Evolutionary conservation across 495 filamentous ascomycete genomes (phyloP), one percentile per base, ranked within the genome.

Genomic region (Aspergillus avenaceus): DNA sequence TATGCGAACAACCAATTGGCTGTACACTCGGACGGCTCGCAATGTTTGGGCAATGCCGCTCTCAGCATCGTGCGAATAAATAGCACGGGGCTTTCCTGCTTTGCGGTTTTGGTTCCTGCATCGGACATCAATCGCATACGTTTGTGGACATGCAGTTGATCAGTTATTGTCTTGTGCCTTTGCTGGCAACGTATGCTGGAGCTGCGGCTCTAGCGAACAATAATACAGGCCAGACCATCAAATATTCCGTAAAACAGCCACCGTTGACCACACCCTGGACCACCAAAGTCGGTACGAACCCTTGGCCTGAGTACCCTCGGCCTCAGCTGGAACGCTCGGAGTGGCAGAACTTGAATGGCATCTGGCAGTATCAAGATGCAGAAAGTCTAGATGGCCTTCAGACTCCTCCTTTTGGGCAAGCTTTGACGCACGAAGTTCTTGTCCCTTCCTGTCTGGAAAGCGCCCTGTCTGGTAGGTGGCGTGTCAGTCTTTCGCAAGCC

Each of bases 251-350:
- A 4, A 65, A 70, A 31, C 19, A 63, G 29, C 64, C 66, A 7
- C 83, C 80, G 0, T 69, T 86, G 23, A 77, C 75, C 25, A 86
- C 83, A 1, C 66, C 72, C 0, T 86, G 83, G 83, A 86, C 83
- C 2, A 71, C 75, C 26, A 64, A 80, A 43, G 80, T 82, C 3
- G 81, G 81, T 41, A 82, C 74, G 0, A 62, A 81, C 41, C 84
- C 83, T 0, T 87, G 84, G 84, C 79, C 82, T 2, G 77, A 85
- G 54, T 82, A 87, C 64, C 84, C 84, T 8, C 78, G 84, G 8
- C 84, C 84, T 0, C 78, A 79, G 52, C 70, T 84, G 31, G 62
- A 75, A 41, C 75, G 84, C 1, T 65, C 76, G 4, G 56, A 74
- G 16, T 87, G 84, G 84, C 64, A 81, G 62, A 84, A 68, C 28